phyloP scores from a whole-genome alignment of 495 filamentous ascomycete species.

The Neurospora sublineolata region DNA sequence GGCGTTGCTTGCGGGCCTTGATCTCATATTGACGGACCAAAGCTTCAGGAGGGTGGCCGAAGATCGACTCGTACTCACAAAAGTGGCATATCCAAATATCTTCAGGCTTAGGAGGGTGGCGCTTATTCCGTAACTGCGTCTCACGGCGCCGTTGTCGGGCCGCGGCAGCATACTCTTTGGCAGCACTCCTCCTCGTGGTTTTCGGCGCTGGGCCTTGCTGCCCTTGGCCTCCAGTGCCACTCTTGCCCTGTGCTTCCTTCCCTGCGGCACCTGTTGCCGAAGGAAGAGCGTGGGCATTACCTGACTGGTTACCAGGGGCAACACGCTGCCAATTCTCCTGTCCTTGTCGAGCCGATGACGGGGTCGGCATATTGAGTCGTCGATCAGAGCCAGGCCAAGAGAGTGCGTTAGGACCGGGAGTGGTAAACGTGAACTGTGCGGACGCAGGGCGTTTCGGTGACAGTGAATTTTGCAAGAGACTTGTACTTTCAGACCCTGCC shows the following conservation, averaged over 20 bases:
- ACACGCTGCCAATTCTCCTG: conserved; percentile 10
- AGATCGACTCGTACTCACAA: conserved; percentile 80
- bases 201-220: conserved; percentile 7
- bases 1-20: conserved; percentile 78
- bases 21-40: conserved; percentile 87
- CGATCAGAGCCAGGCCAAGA: conserved; percentile 48
- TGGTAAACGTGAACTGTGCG: conserved; percentile 82
- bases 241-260: conserved; percentile 7
- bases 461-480: conserved; percentile 59
- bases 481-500: conserved; percentile 59
- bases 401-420: conserved; percentile 35
- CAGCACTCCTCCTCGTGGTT: conserved; percentile 9
- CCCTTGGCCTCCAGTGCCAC: background rate
- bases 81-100: conserved; percentile 94
- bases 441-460: conserved; percentile 50
- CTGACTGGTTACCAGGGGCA: conserved; percentile 4
- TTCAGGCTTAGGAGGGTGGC: conserved; percentile 59
- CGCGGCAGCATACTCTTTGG: conserved; percentile 13
- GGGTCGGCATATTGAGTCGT: conserved; percentile 1
- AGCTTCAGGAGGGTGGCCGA: conserved; percentile 69
- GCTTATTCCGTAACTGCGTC: conserved; percentile 50
- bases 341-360: conserved; percentile 1
- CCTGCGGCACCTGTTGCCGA: background rate
- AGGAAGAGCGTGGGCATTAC: background rate
- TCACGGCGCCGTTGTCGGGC: conserved; percentile 30